A percentile compares a stretch with the other conserved stretches of the same genome.
These are phyloP conservation scores for Nakazawaea siamensis DNA, from an alignment of 805 yeast species.

Conservation along the genomic window DNA sequence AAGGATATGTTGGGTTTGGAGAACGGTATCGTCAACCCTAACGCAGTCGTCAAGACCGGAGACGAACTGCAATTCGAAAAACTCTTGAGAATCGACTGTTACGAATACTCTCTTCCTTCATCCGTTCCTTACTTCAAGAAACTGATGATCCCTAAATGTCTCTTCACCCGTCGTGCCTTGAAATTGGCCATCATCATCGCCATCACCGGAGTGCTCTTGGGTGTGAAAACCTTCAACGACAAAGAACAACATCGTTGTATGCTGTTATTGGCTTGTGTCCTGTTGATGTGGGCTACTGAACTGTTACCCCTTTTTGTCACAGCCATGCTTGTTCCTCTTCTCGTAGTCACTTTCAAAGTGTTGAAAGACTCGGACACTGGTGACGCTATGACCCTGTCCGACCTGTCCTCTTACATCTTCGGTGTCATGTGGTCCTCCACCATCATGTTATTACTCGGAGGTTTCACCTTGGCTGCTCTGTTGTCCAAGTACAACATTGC, in stretches of 20 bases:
- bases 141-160: conserved; percentile 36
- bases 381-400: conserved; percentile 31
- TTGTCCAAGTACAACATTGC: conserved; percentile 47
- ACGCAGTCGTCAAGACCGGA: conserved; percentile 27
- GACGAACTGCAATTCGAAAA: conserved; percentile 23
- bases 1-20: conserved; percentile 46
- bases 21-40: conserved; percentile 21
- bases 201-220: conserved; percentile 45
- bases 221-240: conserved; percentile 56
- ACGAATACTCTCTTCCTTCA: conserved; percentile 22
- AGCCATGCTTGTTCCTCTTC: conserved; percentile 38
- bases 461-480: conserved; percentile 48
- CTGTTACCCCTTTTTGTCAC: conserved; percentile 44
- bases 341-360: conserved; percentile 37
- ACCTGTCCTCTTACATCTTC: conserved; percentile 35
- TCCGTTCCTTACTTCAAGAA: conserved; percentile 18
- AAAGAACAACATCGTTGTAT: conserved; percentile 53
- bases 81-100: conserved; percentile 25
- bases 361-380: conserved; percentile 42
- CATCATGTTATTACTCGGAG: conserved; percentile 41
- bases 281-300: conserved; percentile 44
- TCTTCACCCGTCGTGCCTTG: conserved; percentile 37
- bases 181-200: conserved; percentile 40
- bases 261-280: conserved; percentile 53
- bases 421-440: conserved; percentile 48